Conservation (phyloP, 2,329 filamentous ascomycete species). For the Ophiostoma piceae region DNA sequence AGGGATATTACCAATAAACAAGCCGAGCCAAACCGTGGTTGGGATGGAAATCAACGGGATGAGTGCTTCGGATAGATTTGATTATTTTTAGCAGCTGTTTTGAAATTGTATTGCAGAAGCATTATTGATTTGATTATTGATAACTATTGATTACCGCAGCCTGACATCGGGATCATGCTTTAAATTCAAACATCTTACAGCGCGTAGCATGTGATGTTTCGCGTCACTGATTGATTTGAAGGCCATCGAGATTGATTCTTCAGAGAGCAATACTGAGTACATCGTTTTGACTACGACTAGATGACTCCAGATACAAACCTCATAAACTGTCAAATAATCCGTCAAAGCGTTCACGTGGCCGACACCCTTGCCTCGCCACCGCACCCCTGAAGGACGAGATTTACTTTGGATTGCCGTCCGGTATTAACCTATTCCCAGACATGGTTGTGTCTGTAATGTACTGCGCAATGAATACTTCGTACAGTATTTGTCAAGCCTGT, state of each 20-base stretch:
- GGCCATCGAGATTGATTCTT: no score
- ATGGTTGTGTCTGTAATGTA: no score
- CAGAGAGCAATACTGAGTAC: no score
- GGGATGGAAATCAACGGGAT: not conserved
- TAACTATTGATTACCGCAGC: not conserved
- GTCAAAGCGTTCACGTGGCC: not conserved
- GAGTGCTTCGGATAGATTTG: not conserved
- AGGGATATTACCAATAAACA: not conserved
- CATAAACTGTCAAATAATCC: not conserved
- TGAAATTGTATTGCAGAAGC: not conserved
- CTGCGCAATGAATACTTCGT: not conserved
- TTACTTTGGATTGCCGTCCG: conserved; percentile 6
- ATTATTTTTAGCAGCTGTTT: not conserved
- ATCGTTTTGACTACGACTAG: no score
- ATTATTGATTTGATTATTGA: not conserved
- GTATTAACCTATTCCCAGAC: conserved; percentile 8
- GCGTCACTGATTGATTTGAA: no score
- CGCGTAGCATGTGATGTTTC: no score
- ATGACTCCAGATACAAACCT: not conserved
- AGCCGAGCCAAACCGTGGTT: not conserved
- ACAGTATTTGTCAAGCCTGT: not conserved
- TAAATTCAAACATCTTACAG: no score
- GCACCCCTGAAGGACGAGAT: conserved; percentile 1
- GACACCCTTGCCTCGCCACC: not conserved
- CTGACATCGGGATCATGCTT: no score